Evolutionary conservation across 768 basidiomycete species (phyloP), one percentile per base, ranked within the genome.

Genomic region (Tricholoma sp.): DNA sequence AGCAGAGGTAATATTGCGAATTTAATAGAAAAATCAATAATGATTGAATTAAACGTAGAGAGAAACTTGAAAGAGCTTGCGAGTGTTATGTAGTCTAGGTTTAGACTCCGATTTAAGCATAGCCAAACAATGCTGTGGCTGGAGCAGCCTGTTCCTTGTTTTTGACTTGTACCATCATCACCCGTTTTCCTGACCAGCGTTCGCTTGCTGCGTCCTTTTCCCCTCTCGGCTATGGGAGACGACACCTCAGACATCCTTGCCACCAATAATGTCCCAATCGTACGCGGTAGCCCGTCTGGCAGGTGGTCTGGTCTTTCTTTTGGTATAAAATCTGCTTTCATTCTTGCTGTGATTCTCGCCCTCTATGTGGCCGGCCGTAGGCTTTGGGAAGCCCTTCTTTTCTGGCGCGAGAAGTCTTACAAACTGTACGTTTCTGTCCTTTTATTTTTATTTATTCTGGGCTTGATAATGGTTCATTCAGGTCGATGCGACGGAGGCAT

Each of bases 161-260:
- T 67, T 75, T 63, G 55, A 64, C 70, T 64, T 63, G 65, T 67
- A 71, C 71, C 74, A 72, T 71, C 75, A 75, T 63, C 68, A 61
- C 64, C 65, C 61, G 61, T 55, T 32, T 32, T 63, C 65, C 59
- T 59, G 69, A 68, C 63, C 69, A 70, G 69, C 71, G 59, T 58
- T 58, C 58, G 49, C 61, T 55, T 61, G 65, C 66, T 67, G 67
- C 59, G 60, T 55, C 64, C 54, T 57, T 56, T 63, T 60, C 55
- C 63, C 65, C 57, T 58, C 60, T 61, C 58, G 62, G 65, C 67
- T 70, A 89, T 89, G 86, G 76, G 79, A 66, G 79, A 76, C 74
- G 86, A 89, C 66, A 77, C 78, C 56, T 80, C 83, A 63, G 89
- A 90, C 73, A 89, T 91, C 58, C 80, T 90, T 11, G 88, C 86